A percentile compares a stretch with the other conserved stretches of the same genome.
These are phyloP conservation scores for Arthrobotrys pseudoclavata DNA, from an alignment of 2,329 filamentous ascomycete genomes.

Conservation along the genomic window DNA sequence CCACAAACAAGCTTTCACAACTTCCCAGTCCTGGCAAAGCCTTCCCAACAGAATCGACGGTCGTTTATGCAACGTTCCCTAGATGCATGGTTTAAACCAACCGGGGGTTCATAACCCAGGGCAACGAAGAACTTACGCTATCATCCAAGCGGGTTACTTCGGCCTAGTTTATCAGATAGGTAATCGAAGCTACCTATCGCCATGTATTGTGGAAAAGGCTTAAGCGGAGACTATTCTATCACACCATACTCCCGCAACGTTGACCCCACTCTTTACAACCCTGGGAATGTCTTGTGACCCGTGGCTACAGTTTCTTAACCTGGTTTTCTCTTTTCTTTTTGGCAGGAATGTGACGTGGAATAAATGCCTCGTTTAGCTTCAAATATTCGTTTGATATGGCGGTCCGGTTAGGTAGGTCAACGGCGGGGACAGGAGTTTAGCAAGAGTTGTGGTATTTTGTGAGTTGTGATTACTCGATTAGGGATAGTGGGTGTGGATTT, in stretches of 20 bases:
- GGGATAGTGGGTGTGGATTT: background rate
- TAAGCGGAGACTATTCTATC: slow-evolving; percentile 14
- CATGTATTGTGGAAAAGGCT: background rate
- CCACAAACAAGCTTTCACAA: slow-evolving; percentile 1
- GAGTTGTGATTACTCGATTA: background rate
- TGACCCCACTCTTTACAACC: background rate
- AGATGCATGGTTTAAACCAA: too few relatives aligned
- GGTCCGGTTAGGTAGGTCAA: background rate
- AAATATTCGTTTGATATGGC: background rate
- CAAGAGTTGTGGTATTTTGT: slow-evolving; percentile 8
- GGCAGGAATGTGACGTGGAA: background rate
- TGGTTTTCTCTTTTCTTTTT: background rate
- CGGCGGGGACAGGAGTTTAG: background rate
- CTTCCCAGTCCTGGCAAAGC: background rate
- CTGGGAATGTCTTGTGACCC: background rate
- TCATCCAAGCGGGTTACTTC: background rate
- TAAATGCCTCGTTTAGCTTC: slow-evolving; percentile 9
- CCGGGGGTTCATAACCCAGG: background rate
- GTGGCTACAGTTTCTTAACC: slow-evolving; percentile 6
- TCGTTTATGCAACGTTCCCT: slow-evolving; percentile 19
- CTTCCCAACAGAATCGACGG: slow-evolving; percentile 15
- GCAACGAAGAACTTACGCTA: background rate
- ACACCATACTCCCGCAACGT: background rate
- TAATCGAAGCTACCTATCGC: background rate
- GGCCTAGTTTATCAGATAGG: background rate